These are phyloP conservation scores for Amylocystis lapponica DNA, from an alignment of 768 basidiomycete species.

Conservation along the genomic window DNA sequence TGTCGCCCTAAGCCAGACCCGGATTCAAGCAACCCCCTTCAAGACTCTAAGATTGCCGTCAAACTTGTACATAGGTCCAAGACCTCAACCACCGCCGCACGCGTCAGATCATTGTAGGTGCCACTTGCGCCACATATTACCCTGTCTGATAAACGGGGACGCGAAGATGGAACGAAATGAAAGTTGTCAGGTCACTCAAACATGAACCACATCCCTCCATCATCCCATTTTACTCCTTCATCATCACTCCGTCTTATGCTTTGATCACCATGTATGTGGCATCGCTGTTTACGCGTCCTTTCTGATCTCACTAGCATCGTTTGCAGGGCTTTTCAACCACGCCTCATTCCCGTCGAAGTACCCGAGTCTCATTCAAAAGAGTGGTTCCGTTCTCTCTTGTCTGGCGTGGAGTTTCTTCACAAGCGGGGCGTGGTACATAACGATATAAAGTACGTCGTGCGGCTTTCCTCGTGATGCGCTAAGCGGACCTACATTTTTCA, in stretches of 20 bases:
- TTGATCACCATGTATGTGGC: conserved; percentile 82
- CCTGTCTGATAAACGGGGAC: background rate
- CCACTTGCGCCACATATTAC: background rate
- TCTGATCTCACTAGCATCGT: background rate
- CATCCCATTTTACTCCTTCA: conserved; percentile 90
- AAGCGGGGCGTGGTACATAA: conserved; percentile 83
- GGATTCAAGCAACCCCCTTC: conserved; percentile 35
- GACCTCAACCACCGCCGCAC: conserved; percentile 77
- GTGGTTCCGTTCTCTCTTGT: conserved; percentile 81
- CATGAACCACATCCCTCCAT: conserved; percentile 86
- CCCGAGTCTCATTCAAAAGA: conserved; percentile 67
- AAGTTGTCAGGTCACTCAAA: conserved; percentile 83
- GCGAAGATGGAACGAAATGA: conserved; percentile 98
- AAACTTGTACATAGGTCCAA: conserved; percentile 88
- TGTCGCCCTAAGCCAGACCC: conserved; percentile 53
- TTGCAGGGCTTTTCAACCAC: conserved; percentile 79
- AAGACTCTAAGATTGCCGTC: conserved; percentile 65
- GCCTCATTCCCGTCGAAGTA: conserved; percentile 83
- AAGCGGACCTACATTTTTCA: conserved; percentile 21
- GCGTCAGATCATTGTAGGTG: conserved; percentile 80
- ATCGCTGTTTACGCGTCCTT: background rate
- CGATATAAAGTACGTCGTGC: conserved; percentile 75
- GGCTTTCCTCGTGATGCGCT: background rate
- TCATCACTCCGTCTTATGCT: conserved; percentile 87
- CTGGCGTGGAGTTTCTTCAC: conserved; percentile 81